Base-by-base conservation (phyloP, 352 stramenopile genomes). In the Globisporangium middletonii region DNA sequence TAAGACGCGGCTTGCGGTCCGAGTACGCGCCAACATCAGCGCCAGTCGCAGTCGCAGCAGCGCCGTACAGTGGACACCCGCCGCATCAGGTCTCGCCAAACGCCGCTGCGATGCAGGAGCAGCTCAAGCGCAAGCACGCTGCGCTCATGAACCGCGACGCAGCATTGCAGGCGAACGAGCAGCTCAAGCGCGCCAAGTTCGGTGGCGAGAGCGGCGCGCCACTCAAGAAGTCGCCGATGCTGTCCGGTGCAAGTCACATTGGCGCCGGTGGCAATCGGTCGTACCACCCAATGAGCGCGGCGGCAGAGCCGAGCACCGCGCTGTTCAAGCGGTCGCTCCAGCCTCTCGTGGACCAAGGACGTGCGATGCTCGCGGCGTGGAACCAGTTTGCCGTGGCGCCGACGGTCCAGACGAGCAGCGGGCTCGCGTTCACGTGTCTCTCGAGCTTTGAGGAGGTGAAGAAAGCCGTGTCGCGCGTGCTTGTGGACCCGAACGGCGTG, bases 401-500 rank as follows among this genome's bases (percentile, higher is more conserved):
- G 16, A 88, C 64, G 23, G 69, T 75, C 0, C 69, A 81, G 45
- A 77, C 73, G 3, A 84, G 76, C 23, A 83, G 78, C 44, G 77
- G 68, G 4, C 38, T 92, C 28, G 81, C 83, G 15, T 80, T 75
- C 30, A 73, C 79, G 37, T 90, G 83, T 41, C 65, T 88, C 23
- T 80, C 80, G 9, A 87, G 73, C 54, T 89, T 94, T 45, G 80
- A 94, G 64, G 77, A 88, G 53, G 79, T 89, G 37, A 92, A 93
- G 38, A 86, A 87, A 52, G 74, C 76, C 15, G 73, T 88, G 4
- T 79, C 79, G 13, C 74, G 79, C n/a, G 68, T 92, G 28, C 64
- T 89, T 48, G 57, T 73, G 4, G 72, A 90, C 43, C 66, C 78
- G 8, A 79, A 62, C 33, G 64, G 69, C 13, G 59, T 60, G 2